phyloP scores from a whole-genome alignment of 805 yeast species.

The Kodamaea leandrae region DNA sequence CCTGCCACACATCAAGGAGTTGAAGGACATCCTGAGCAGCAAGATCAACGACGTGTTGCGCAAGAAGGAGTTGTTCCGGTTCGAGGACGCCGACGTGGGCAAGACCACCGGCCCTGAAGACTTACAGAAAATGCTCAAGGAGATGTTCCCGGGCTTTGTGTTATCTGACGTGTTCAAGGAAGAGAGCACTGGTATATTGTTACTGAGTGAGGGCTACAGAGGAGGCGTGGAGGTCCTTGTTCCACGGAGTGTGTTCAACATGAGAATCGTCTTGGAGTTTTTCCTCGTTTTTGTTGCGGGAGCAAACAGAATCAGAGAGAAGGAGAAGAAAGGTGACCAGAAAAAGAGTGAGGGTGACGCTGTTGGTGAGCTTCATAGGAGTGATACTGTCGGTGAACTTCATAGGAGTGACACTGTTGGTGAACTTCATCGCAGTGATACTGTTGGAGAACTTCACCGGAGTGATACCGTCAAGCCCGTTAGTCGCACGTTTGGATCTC shows the following conservation, averaged over 20 bases:
- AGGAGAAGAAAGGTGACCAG: background rate
- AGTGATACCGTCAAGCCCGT: background rate
- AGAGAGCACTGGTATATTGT: slow-evolving; percentile 40
- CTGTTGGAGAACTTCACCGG: background rate
- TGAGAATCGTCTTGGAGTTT: slow-evolving; percentile 74
- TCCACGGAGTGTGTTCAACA: slow-evolving; percentile 70
- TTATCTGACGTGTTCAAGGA: slow-evolving; percentile 22
- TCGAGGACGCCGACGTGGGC: slow-evolving; percentile 29
- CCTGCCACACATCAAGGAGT: slow-evolving; percentile 7
- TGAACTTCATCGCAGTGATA: background rate
- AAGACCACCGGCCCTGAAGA: slow-evolving; percentile 28
- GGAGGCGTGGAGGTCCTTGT: slow-evolving; percentile 63
- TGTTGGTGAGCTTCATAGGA: background rate
- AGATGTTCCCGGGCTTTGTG: slow-evolving; percentile 69
- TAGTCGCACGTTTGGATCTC: slow-evolving; percentile 9
- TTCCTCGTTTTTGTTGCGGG: slow-evolving; percentile 68
- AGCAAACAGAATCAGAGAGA: slow-evolving; percentile 33
- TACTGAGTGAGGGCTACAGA: slow-evolving; percentile 56
- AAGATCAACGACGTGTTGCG: slow-evolving; percentile 23
- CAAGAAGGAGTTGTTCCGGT: slow-evolving; percentile 27
- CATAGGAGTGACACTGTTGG: background rate
- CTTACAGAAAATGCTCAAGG: slow-evolving; percentile 43
- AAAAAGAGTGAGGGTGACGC: background rate
- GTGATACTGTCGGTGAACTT: background rate
- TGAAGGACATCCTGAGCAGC: slow-evolving; percentile 9